Evolutionary conservation across 2,329 filamentous ascomycete species (phyloP).

Genomic region (Magnaporthiopsis incrustans): DNA sequence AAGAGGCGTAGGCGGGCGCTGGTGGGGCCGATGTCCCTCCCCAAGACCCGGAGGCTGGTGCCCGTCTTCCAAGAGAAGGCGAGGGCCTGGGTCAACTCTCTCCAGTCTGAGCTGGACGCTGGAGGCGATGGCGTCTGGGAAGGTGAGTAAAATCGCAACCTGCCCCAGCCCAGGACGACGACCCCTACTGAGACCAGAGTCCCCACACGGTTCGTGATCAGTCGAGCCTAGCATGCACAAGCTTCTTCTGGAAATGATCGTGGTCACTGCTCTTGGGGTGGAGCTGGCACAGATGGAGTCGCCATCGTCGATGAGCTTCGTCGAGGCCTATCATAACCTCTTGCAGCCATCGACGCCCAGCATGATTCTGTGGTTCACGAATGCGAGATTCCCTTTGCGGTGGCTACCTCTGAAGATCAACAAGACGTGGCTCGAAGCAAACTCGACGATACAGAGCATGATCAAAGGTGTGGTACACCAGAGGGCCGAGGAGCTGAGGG

Average conservation of each 20-base stretch:
- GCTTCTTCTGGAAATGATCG: slow-evolving; percentile 26
- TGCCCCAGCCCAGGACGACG: background rate
- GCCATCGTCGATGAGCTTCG: slow-evolving; percentile 14
- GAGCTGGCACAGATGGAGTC: slow-evolving; percentile 22
- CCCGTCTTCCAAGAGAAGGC: slow-evolving; percentile 30
- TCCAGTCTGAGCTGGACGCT: slow-evolving; percentile 20
- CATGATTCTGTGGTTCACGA: slow-evolving; percentile 9
- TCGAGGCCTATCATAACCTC: slow-evolving; percentile 21
- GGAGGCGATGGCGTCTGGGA: slow-evolving; percentile 9
- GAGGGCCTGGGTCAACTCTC: slow-evolving; percentile 17
- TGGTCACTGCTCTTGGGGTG: slow-evolving; percentile 25
- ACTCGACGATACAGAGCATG: slow-evolving; percentile 23
- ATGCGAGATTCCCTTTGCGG: slow-evolving; percentile 4
- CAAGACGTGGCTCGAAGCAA: slow-evolving; percentile 19
- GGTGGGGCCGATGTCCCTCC: slow-evolving; percentile 25
- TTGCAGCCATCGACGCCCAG: slow-evolving; percentile 25
- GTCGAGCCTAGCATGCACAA: slow-evolving; percentile 17
- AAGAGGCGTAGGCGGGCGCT: slow-evolving; percentile 25
- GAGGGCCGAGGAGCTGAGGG: slow-evolving; percentile 18
- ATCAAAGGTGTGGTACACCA: slow-evolving; percentile 24
- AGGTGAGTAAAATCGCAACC: background rate
- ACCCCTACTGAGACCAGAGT: background rate
- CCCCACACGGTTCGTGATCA: background rate
- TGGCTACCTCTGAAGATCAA: slow-evolving; percentile 31
- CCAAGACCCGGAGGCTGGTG: slow-evolving; percentile 28